Evolutionary conservation across 1,139 yeast species (phyloP).

Genomic region (Yamadazyma blattariae): DNA sequence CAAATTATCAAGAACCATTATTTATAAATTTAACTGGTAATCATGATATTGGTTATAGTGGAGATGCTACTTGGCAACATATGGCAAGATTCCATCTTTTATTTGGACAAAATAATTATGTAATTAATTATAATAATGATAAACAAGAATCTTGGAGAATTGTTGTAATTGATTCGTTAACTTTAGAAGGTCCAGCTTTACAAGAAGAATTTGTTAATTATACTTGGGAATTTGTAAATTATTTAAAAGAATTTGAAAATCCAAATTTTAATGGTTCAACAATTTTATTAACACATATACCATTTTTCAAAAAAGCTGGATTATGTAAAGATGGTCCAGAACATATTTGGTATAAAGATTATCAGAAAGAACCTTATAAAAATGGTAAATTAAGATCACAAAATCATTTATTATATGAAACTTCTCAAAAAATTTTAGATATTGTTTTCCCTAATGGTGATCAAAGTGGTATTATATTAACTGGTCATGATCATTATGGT

Average conservation of each 20-base stretch:
- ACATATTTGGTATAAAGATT: conserved; percentile 51
- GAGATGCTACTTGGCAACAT: conserved; percentile 92
- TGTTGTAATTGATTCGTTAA: conserved; percentile 78
- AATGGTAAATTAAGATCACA: conserved; percentile 77
- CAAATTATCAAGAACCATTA: conserved; percentile 46
- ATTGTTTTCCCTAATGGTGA: conserved; percentile 60
- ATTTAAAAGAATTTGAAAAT: conserved; percentile 46
- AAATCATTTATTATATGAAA: conserved; percentile 71
- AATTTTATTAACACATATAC: conserved; percentile 82
- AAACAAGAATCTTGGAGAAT: conserved; percentile 74
- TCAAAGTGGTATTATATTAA: conserved; percentile 73
- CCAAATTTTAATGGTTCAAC: conserved; percentile 69
- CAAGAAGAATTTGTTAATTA: conserved; percentile 65
- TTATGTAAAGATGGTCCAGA: conserved; percentile 85
- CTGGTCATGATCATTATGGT: conserved; percentile 98
- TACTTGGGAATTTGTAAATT: conserved; percentile 71
- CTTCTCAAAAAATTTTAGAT: conserved; percentile 64
- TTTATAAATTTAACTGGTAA: conserved; percentile 87
- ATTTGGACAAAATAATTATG: conserved; percentile 84
- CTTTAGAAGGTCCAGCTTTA: conserved; percentile 87
- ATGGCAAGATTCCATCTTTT: conserved; percentile 70
- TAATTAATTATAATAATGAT: conserved; percentile 63
- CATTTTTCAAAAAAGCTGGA: conserved; percentile 78
- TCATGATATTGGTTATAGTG: conserved; percentile 94
- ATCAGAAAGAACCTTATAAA: conserved; percentile 60